Conservation (phyloP, 306 rosid species). For the Rosa multiflora region DNA sequence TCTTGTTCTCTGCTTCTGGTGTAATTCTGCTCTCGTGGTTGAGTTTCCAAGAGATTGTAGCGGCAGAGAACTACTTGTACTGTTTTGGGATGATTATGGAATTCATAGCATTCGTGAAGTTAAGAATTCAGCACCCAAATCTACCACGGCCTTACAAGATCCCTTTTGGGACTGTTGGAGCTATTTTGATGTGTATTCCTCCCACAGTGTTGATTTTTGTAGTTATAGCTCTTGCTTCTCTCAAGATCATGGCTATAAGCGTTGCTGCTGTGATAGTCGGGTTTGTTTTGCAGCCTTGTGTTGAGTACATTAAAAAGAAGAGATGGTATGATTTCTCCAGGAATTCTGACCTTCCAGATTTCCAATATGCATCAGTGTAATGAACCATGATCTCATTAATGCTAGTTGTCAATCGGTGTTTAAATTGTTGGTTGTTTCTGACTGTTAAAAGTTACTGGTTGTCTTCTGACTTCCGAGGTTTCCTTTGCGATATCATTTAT, state of each 20-base stretch:
- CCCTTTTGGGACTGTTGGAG: constrained; percentile 53
- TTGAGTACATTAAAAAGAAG: constrained; percentile 44
- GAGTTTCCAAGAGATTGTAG: constrained; percentile 76
- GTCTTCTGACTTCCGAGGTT: neutral
- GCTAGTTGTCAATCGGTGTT: neutral
- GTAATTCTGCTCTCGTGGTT: constrained; percentile 63
- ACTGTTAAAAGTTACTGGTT: neutral
- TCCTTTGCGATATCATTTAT: neutral
- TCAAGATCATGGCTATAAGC: constrained; percentile 49
- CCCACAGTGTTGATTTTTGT: constrained; percentile 52
- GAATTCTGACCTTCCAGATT: constrained; percentile 41
- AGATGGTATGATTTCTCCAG: constrained; percentile 48
- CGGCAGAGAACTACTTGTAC: constrained; percentile 64
- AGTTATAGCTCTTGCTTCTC: constrained; percentile 50
- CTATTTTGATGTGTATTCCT: constrained; percentile 50
- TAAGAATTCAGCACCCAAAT: constrained; percentile 47
- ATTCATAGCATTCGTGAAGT: constrained; percentile 56
- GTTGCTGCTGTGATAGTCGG: constrained; percentile 45
- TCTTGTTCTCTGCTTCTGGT: constrained; percentile 66
- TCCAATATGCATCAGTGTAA: constrained; percentile 12
- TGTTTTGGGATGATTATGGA: constrained; percentile 77
- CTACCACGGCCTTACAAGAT: constrained; percentile 48
- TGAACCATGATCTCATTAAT: constrained; percentile 1
- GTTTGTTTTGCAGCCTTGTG: constrained; percentile 47
- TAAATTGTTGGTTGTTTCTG: neutral